Evolutionary conservation across 768 basidiomycete genomes (phyloP).

Genomic region (Boletellus ananiceps): DNA sequence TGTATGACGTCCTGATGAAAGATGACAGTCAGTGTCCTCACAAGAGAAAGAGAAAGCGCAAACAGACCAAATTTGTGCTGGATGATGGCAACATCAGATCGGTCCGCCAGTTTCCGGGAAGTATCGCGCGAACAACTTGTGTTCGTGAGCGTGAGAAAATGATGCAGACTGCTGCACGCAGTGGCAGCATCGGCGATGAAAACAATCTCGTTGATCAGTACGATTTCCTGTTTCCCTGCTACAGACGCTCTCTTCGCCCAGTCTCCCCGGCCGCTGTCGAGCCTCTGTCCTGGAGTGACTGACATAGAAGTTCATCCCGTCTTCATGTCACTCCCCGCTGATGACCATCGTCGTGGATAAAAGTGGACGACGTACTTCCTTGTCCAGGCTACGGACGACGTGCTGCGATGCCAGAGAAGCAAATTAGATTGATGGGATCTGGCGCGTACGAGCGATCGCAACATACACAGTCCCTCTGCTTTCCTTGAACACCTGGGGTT

Average conservation of each 20-base stretch:
- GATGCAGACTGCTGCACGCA: constrained; percentile 52
- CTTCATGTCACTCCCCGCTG: constrained; percentile 41
- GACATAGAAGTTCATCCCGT: constrained; percentile 49
- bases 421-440: neutral
- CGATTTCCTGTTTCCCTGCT: constrained; percentile 73
- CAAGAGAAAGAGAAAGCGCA: neutral
- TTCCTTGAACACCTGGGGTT: constrained; percentile 87
- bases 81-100: constrained; percentile 85
- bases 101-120: constrained; percentile 75
- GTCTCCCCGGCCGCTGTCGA: constrained; percentile 71
- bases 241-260: constrained; percentile 61
- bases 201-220: constrained; percentile 78
- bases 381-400: constrained; percentile 74
- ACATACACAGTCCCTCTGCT: constrained; percentile 76
- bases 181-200: constrained; percentile 88
- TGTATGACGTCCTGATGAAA: constrained; percentile 70
- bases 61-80: constrained; percentile 73
- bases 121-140: constrained; percentile 75
- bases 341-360: constrained; percentile 54
- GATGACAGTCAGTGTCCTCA: constrained; percentile 24
- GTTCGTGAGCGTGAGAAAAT: no score
- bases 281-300: no score
- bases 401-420: constrained; percentile 32
- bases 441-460: no score
- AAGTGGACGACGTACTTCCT: constrained; percentile 56